Evolutionary conservation across 2,329 filamentous ascomycete genomes (phyloP).

Genomic region (Colletotrichum siamense): DNA sequence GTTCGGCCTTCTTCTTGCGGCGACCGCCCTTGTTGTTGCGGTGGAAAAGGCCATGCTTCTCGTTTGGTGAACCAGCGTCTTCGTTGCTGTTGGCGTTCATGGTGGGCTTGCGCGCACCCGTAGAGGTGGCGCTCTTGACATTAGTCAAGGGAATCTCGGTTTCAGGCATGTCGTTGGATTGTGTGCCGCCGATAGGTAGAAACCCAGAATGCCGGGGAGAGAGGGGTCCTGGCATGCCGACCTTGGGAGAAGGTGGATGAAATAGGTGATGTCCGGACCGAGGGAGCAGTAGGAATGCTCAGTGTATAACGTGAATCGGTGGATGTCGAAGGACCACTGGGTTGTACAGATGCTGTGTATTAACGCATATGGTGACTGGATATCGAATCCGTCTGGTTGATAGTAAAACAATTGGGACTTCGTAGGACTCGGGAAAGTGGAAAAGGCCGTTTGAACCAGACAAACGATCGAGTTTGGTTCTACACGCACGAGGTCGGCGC

Average conservation of each 20-base stretch:
- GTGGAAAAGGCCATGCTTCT: slow-evolving; percentile 53
- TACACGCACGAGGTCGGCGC: background rate
- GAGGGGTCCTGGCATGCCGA: slow-evolving; percentile 31
- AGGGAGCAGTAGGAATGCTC: slow-evolving; percentile 4
- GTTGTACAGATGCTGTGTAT: background rate
- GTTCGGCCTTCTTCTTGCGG: slow-evolving; percentile 52
- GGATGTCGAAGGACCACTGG: background rate
- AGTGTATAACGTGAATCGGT: background rate
- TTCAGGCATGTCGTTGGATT: slow-evolving; percentile 35
- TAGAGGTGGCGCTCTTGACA: slow-evolving; percentile 61
- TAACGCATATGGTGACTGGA: slow-evolving; percentile 9
- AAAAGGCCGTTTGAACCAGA: background rate
- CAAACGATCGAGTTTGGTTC: slow-evolving; percentile 7
- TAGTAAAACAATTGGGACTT: background rate
- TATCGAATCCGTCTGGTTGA: slow-evolving; percentile 17
- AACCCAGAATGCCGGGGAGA: slow-evolving; percentile 50
- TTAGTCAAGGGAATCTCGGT: slow-evolving; percentile 60
- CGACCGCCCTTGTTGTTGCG: slow-evolving; percentile 52
- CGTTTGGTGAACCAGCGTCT: slow-evolving; percentile 35
- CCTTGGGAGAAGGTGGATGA: background rate
- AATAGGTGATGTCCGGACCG: background rate
- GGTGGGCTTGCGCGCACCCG: slow-evolving; percentile 55
- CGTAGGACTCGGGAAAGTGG: background rate
- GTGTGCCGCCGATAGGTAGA: slow-evolving; percentile 41
- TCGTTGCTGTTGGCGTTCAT: slow-evolving; percentile 41